These are phyloP conservation scores for Rhodomyrtus tomentosa DNA, from an alignment of 345 rosid genomes.

Conservation along the genomic window DNA sequence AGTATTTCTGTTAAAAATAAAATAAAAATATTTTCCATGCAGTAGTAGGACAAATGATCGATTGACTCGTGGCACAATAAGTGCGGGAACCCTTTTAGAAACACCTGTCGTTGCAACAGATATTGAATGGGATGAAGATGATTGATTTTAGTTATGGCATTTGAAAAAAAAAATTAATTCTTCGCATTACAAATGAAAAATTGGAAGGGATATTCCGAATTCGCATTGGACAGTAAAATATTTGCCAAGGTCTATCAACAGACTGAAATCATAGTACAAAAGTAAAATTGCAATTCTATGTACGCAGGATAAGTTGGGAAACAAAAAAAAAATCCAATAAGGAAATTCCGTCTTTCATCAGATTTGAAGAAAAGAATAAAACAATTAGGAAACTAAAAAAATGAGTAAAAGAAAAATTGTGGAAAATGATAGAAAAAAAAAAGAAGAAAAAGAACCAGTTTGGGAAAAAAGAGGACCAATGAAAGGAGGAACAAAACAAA, in stretches of 20 bases:
- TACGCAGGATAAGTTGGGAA: not conserved
- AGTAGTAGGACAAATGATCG: not conserved
- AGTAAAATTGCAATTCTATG: not conserved
- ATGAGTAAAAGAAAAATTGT: not conserved
- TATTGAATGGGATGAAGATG: not conserved
- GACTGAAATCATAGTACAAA: not conserved
- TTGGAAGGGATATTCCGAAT: not conserved
- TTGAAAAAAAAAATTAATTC: not conserved
- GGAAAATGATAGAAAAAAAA: not conserved
- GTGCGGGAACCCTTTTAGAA: not conserved
- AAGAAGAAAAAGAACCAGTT: not conserved
- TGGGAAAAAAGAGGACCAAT: not conserved
- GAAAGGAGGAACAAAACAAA: not conserved
- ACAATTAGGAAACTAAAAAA: not conserved
- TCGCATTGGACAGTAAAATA: not conserved
- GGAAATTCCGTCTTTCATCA: not conserved
- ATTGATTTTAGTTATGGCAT: not conserved
- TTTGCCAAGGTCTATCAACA: not conserved
- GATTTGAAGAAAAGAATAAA: not conserved
- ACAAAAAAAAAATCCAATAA: not conserved
- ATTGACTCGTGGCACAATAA: not conserved
- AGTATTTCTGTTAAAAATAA: not conserved
- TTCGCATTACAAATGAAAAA: not conserved
- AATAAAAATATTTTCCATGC: not conserved
- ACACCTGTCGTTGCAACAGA: not conserved